phyloP scores from a whole-genome alignment of 352 stramenopile species.

The Phytophthora parvispora region DNA sequence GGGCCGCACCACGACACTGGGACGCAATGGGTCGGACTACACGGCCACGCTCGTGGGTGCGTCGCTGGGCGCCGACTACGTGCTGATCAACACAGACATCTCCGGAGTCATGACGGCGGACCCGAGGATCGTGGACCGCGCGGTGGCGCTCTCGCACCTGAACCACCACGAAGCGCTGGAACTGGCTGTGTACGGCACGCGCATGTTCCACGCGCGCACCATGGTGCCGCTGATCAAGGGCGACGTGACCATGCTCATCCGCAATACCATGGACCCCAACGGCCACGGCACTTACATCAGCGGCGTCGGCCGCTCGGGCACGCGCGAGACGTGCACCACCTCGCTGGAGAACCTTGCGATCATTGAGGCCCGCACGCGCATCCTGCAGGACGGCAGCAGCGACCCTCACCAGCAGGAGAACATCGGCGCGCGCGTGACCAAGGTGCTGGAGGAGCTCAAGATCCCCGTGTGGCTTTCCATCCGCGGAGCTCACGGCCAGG shows the following conservation, averaged over 20 bases:
- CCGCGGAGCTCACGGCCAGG: conserved; percentile 82
- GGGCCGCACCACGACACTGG: conserved; percentile 85
- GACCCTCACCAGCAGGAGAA: conserved; percentile 64
- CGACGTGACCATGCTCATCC: conserved; percentile 86
- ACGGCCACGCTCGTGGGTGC: conserved; percentile 85
- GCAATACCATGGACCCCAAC: conserved; percentile 86
- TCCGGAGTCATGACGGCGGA: conserved; percentile 88
- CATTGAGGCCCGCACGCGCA: conserved; percentile 83
- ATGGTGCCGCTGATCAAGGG: conserved; percentile 88
- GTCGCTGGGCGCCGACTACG: conserved; percentile 76
- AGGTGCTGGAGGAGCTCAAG: conserved; percentile 68
- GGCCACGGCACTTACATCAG: conserved; percentile 88
- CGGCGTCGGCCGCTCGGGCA: conserved; percentile 60
- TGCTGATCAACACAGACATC: conserved; percentile 91
- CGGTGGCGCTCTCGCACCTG: conserved; percentile 74
- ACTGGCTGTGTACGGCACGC: conserved; percentile 83
- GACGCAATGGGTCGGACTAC: conserved; percentile 88
- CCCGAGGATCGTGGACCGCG: conserved; percentile 80
- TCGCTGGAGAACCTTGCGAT: conserved; percentile 87
- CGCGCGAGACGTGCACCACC: conserved; percentile 81
- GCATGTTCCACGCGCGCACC: conserved; percentile 90
- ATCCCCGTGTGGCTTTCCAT: conserved; percentile 87
- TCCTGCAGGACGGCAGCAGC: conserved; percentile 75
- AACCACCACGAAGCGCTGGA: conserved; percentile 88
- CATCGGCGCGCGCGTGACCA: conserved; percentile 80